Evolutionary conservation across 129 eudicot species (phyloP), one percentile per base, ranked within the genome.

Genomic region (Centaurea solstitialis): DNA sequence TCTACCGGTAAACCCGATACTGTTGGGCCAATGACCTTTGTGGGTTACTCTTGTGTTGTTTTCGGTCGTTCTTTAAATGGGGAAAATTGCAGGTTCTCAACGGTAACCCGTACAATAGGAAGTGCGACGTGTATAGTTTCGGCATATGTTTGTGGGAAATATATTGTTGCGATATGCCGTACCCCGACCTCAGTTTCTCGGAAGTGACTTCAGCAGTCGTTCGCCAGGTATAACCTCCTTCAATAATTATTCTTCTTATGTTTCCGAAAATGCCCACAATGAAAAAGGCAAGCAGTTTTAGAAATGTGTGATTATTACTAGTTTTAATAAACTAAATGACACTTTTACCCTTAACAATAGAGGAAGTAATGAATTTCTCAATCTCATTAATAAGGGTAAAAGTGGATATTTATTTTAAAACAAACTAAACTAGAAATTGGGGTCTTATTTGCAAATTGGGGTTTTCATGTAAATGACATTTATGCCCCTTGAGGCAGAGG

Each of bases 71-170:
- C 68, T 28, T 26, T 35, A 4, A 45, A 4, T 37, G 24, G n/a
- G 26, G 53, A 38, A 75, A 22, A 22, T 53, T 86, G 79, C 76
- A 83, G 87, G 87, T 83, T 72, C 87, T 83, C 15, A 83, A 83
- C 39, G 87, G 87, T 50, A 73, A 83, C 80, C 80, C 87, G 3
- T 83, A 83, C 76, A 83, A 83, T 30, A 83, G 87, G 72, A 83
- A 83, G 79, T 83, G 87, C 37, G 87, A 83, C 57, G 87, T 83
- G 33, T 83, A 83, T 23, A 83, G 87, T 68, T 78, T 83, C 59
- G 87, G 87, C 76, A 83, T 83, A 45, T 83, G 87, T 73, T 79
- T 83, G 39, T 83, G 87, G 87, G 83, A 83, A 73, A 83, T 83
- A 35, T 83, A 83, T 53, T 83, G 87, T 68, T 83, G 87, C 45